A percentile compares a stretch with the other conserved stretches of the same genome.
Conservation (phyloP, 1,284 basidiomycete species). For the Fomitopsis pinicola region DNA sequence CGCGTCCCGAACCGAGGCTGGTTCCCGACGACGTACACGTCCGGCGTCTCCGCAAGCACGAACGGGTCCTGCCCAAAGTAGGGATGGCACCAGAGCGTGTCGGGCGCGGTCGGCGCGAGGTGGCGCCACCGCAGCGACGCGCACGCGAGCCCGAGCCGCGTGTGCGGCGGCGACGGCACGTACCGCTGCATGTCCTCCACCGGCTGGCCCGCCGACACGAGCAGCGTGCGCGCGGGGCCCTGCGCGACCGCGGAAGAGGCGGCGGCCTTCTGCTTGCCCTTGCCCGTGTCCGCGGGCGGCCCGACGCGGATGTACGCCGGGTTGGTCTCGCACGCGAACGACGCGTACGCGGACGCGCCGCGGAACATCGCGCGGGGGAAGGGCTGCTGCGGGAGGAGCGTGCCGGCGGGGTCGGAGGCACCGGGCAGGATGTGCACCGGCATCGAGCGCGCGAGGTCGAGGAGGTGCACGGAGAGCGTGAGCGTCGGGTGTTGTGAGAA, state of each 20-base stretch:
- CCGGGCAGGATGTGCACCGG: conserved; percentile 87
- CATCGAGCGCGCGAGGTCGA: conserved; percentile 68
- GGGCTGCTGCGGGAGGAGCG: conserved; percentile 91
- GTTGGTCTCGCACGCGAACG: conserved; percentile 83
- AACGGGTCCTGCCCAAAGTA: conserved; percentile 90
- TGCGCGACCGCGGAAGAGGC: conserved; percentile 9
- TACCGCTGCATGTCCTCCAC: conserved; percentile 97
- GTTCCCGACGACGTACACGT: conserved; percentile 91
- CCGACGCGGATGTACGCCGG: conserved; percentile 78
- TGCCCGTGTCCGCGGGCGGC: conserved; percentile 11
- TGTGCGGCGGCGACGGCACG: conserved; percentile 61
- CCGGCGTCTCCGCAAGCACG: conserved; percentile 77
- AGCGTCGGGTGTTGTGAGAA: conserved; percentile 76
- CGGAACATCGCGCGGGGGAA: conserved; percentile 92
- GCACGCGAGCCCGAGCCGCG: conserved; percentile 70
- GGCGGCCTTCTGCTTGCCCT: conserved; percentile 14
- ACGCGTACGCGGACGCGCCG: conserved; percentile 54
- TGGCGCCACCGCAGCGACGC: conserved; percentile 91
- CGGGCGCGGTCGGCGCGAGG: conserved; percentile 95
- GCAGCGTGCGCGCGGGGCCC: conserved; percentile 46
- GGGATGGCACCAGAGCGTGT: conserved; percentile 98
- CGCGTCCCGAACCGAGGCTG: conserved; percentile 82
- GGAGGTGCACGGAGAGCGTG: conserved; percentile 66
- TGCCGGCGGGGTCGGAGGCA: conserved; percentile 81
- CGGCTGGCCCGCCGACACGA: conserved; percentile 89